Evolutionary conservation across 2,329 filamentous ascomycete genomes (phyloP).

Genomic region (Diatrype stigma): DNA sequence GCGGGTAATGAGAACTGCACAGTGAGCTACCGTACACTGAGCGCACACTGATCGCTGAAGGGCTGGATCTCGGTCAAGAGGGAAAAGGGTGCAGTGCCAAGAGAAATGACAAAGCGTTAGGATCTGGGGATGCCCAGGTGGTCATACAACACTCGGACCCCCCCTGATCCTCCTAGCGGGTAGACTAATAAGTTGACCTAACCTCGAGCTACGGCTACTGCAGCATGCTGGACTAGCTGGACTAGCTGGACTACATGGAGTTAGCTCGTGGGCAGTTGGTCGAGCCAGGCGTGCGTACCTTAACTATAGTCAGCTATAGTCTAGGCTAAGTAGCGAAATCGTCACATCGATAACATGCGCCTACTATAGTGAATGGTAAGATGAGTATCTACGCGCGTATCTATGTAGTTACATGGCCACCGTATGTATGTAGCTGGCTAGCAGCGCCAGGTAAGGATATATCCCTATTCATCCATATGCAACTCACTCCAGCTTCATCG

Average conservation of each 20-base stretch:
- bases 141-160: background rate
- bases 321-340: too few species aligned
- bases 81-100: constrained; percentile 1
- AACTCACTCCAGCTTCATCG: background rate
- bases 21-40: background rate
- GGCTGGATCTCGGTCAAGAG: background rate
- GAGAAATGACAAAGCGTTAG: background rate
- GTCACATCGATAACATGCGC: background rate
- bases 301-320: too few species aligned
- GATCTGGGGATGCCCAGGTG: background rate
- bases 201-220: background rate
- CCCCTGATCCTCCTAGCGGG: too few species aligned
- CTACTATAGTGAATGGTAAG: background rate
- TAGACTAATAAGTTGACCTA: background rate
- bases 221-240: too few species aligned
- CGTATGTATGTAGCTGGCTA: background rate
- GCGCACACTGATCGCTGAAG: background rate
- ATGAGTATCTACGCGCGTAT: too few species aligned
- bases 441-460: too few species aligned
- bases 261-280: too few species aligned
- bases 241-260: too few species aligned
- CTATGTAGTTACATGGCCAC: background rate
- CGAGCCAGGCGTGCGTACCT: too few species aligned
- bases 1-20: background rate
- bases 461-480: background rate